phyloP scores from a whole-genome alignment of 768 basidiomycete genomes.

The Tulasnella sp. region DNA sequence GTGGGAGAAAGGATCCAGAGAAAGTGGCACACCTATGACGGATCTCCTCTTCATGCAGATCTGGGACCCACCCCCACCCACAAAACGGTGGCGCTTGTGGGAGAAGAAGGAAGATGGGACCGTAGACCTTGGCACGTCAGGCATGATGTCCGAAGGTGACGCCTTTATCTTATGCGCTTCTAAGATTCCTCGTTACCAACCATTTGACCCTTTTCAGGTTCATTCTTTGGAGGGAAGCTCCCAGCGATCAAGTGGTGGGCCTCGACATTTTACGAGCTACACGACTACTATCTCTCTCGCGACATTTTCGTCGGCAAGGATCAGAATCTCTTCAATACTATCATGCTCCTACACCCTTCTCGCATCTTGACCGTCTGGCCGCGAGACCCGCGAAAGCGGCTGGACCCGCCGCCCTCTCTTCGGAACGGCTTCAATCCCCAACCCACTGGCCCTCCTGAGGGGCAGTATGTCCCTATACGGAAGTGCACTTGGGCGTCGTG shows the following conservation, averaged over 20 bases:
- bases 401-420: neutral
- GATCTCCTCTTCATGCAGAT: slow-evolving; percentile 43
- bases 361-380: slow-evolving; percentile 37
- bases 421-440: too few relatives aligned
- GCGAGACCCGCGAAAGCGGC: slow-evolving; percentile 19
- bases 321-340: slow-evolving; percentile 41
- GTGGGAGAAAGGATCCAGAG: slow-evolving; percentile 29
- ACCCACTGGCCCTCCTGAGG: neutral
- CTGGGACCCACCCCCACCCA: slow-evolving; percentile 26
- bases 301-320: slow-evolving; percentile 47
- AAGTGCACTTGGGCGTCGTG: slow-evolving; percentile 32
- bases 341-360: slow-evolving; percentile 36
- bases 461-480: slow-evolving; percentile 20
- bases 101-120: slow-evolving; percentile 38
- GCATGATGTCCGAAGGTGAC: slow-evolving; percentile 41
- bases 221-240: slow-evolving; percentile 46
- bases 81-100: slow-evolving; percentile 27
- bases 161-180: slow-evolving; percentile 8
- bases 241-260: slow-evolving; percentile 37
- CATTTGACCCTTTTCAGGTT: slow-evolving; percentile 29
- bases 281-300: slow-evolving; percentile 39
- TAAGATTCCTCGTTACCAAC: neutral
- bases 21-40: slow-evolving; percentile 27
- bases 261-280: slow-evolving; percentile 37
- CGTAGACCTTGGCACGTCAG: slow-evolving; percentile 27